Base-by-base conservation (phyloP, 2,329 filamentous ascomycete species). In the Clonostachys rosea region DNA sequence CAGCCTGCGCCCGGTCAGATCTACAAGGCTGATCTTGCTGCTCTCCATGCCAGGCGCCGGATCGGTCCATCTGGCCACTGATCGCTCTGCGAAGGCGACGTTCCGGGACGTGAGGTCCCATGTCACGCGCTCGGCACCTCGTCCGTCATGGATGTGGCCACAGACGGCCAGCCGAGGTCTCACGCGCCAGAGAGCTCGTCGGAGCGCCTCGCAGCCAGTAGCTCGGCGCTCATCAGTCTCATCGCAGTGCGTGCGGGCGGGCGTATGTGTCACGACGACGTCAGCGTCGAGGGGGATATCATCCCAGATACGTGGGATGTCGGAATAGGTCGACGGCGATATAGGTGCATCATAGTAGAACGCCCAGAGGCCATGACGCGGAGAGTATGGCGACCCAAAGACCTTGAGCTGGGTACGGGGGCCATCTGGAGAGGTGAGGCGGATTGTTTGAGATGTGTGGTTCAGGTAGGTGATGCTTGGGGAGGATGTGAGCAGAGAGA, bases 351-450 rank as follows among this genome's bases (percentile, higher is more conserved):
- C 62, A 59, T 89, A 89, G 51, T 77, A 75, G 56, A 90, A 90
- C 0, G 84, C 87, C 84, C 86, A 89, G 16, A 73, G 64, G 4
- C 75, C 71, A 42, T 67, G 63, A 3, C 68, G 59, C 0, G 79
- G 86, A 34, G 83, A 83, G 57, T 76, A 84, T 0, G 87, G 87
- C 4, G 85, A 89, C 2, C 84, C 87, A 59, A 89, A 91, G 40
- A 90, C 71, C 11, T 68, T 81, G 62, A 91, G 84, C 8, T 59
- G 51, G 4, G 83, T 86, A 3, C 64, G 71, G 8, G 83, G 81
- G 0, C 81, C 84, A 1, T 62, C 61, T 1, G 74, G 66, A 1
- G 74, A 73, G 1, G 58, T 67, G n/a, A 91, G 70, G 7, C 68
- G 69, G 49, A 89, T 66, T 1, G 66, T 73, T 9, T 71, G 64